Evolutionary conservation across 1,284 basidiomycete species (phyloP), one percentile per base, ranked within the genome.

Genomic region (Volvariella surrecta): DNA sequence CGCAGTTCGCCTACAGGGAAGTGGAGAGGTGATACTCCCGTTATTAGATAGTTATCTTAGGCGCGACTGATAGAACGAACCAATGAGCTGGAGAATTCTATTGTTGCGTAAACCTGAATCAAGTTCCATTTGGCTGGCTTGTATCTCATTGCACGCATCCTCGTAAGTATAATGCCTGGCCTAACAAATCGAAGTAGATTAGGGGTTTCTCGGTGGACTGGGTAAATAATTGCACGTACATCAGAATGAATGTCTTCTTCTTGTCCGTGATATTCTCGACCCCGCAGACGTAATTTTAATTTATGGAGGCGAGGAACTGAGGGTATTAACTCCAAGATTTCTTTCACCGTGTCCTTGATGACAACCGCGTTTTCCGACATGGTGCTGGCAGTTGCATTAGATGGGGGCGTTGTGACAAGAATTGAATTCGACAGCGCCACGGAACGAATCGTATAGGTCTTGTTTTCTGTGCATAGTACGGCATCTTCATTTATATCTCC

Each of bases 371-470:
- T 58, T 9, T 60, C 60, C 18, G 56, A 45, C 20, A 58, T 56
- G 15, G 55, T 47, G 10, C 56, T 50, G 3, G 53, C 54, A n/a
- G 55, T 55, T 6, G 24, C 6, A 47, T 63, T 63, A 22, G 63
- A 56, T 2, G 74, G 68, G 9, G 79, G 64, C 2, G 82, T 80
- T 42, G 85, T 70, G 37, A 95, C 73, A 10, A 90, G 69, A 28
- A 93, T 66, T 1, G 89, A 82, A 59, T 96, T 96, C 13, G 91
- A 95, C 38, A 94, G 68, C 2, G 76, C 71, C 6, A 96, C 81
- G 0, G 89, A 86, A 46, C 91, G 81, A 18, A 96, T 66, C 0
- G 74, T 59, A 58, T 85, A 96, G 0, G 92, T 96, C 57, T 76
- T 80, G 48, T 81, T 70, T 0, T 69, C 52, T 0, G 90, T 93